Evolutionary conservation across 108 stramenopile genomes (phyloP), one percentile per base, ranked within the genome.

Genomic region (Skeletonema potamos): DNA sequence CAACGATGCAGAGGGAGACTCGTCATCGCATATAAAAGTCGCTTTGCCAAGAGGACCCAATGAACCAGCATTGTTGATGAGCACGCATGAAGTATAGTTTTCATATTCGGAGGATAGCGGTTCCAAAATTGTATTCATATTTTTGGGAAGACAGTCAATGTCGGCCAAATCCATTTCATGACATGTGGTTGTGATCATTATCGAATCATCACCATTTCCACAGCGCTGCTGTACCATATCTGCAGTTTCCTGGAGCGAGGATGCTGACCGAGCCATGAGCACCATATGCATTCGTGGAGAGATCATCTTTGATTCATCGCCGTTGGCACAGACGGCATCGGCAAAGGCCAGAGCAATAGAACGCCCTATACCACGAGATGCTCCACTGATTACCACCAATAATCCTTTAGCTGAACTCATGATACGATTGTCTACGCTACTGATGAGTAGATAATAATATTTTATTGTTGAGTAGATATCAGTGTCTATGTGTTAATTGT

Each of bases 11-110:
- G 39, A 36, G 11, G 51, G 29, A 28, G 44, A 64, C 36, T 34
- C 67, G 13, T 28, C 41, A 22, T 8, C 43, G 11, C 11, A 24
- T 10, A 81, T 72, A 26, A 62, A 69, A 9, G 74, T 32, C 20
- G 54, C 73, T 24, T 22, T 20, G 12, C 92, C 92, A 36, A 93
- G 62, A 48, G 79, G 76, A 17, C 89, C 89, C 29, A 93, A 34
- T 17, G 76, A 82, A 22, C 88, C 92, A 24, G 88, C 89, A 36
- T 93, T 93, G 72, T 89, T 90, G 73, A 93, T 70, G 15, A 93
- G 70, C 44, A 89, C 60, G 41, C 86, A 75, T 39, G 73, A 73
- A 62, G 73, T 55, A 57, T 73, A 86, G 17, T 44, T 30, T 26
- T 59, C 68, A 55, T 58, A 51, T 48, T 62, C 24, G 2, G 70